Evolutionary conservation across 148 eudicot species (phyloP), one percentile per base, ranked within the genome.

Genomic region (Fagopyrum tataricum): DNA sequence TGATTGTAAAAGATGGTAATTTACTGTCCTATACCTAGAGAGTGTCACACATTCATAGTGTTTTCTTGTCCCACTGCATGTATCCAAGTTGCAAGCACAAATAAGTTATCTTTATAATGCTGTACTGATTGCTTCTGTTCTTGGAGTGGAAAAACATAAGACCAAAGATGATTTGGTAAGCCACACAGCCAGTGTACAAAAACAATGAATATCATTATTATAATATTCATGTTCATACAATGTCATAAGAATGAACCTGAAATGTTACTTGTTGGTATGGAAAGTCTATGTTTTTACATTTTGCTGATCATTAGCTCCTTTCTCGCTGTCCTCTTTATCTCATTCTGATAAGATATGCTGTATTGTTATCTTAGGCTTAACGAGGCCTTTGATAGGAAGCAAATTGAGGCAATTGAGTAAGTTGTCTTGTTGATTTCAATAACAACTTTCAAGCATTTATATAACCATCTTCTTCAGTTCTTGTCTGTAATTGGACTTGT

Each of bases 321-420:
- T 26, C n/a, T 11, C 4, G 2, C 26, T 31, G 37, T 0, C 62
- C 1, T 56, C 37, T 21, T 21, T 15, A 40, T 15, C n/a, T 48
- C 52, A 20, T 31, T 17, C 26, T 73, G 10, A 58, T 73, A 46
- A 40, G 20, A 43, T 24, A 21, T 53, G n/a, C 52, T 15, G 12
- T 26, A 18, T 56, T 75, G 17, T 17, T 70, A 44, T 74, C 18
- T 31, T 72, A 94, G 98, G 98, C 77, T 89, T 49, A 91, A 91
- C 52, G 98, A 89, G 72, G 76, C 82, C 74, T 83, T 83, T 81
- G 98, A 94, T 62, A 76, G 82, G 23, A 87, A 81, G 90, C 96
- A 94, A 81, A 85, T 88, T 90, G 95, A 82, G 79, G 81, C 74
- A 23, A 78, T 94, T 69, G 67, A 75, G 98, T 91, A 84, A 83